Conservation (phyloP, 768 basidiomycete species). For the Lentinula edodes region DNA sequence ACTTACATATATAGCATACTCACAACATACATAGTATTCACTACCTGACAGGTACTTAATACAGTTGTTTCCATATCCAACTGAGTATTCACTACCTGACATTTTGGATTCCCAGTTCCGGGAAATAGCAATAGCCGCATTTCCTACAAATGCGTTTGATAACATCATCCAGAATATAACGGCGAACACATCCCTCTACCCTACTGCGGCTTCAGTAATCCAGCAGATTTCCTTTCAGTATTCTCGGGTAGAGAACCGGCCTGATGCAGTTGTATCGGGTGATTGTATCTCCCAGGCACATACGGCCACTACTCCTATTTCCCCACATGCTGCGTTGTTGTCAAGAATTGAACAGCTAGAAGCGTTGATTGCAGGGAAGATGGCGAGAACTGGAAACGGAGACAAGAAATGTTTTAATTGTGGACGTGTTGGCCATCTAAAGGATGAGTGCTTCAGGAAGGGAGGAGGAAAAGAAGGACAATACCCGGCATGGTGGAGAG, state of each 20-base stretch:
- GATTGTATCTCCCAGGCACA: background rate
- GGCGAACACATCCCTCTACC: background rate
- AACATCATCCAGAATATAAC: background rate
- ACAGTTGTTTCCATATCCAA: too few species aligned
- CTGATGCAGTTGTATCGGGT: background rate
- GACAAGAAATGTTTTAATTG: too few species aligned
- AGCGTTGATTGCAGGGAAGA: background rate
- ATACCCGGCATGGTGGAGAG: too few species aligned
- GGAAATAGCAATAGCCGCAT: background rate
- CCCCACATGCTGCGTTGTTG: too few species aligned
- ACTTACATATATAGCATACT: too few species aligned
- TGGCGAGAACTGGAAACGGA: background rate
- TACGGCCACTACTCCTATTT: too few species aligned
- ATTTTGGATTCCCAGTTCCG: background rate
- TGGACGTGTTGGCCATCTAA: too few species aligned
- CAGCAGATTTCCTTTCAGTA: background rate
- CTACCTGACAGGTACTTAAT: too few species aligned
- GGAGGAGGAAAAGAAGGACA: too few species aligned
- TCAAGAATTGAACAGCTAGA: background rate
- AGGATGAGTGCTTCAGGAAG: too few species aligned
- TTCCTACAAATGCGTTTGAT: background rate
- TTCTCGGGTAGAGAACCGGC: background rate
- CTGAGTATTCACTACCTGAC: too few species aligned
- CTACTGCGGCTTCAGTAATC: background rate
- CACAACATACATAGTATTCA: too few species aligned